These are phyloP conservation scores for Populus hybrid DNA, from an alignment of 441 rosid species.

Conservation along the genomic window DNA sequence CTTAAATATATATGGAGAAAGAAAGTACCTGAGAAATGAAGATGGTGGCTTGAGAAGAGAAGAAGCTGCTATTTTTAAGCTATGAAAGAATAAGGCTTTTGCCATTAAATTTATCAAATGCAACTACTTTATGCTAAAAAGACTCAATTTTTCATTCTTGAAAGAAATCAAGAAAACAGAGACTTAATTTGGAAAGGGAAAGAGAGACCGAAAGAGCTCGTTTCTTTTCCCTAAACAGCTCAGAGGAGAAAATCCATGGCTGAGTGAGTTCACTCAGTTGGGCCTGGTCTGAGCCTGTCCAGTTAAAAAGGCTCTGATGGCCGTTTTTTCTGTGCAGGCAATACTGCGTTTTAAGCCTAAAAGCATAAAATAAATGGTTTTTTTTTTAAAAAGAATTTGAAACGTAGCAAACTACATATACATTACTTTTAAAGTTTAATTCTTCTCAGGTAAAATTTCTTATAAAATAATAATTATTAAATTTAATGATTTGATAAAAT, in stretches of 20 bases:
- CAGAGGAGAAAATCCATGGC: neutral
- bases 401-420: too few relatives aligned
- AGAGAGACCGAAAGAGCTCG: neutral
- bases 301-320: neutral
- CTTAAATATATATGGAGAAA: neutral
- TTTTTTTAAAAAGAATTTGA: too few relatives aligned
- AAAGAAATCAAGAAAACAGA: neutral
- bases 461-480: too few relatives aligned
- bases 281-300: neutral
- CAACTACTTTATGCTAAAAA: too few relatives aligned
- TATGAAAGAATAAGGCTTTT: slow-evolving; percentile 4
- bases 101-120: slow-evolving; percentile 9
- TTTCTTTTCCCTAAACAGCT: neutral
- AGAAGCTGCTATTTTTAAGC: slow-evolving; percentile 22
- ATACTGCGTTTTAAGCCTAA: too few relatives aligned
- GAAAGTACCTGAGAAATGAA: slow-evolving; percentile 29
- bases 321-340: too few relatives aligned
- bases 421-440: neutral
- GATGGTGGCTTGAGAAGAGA: slow-evolving; percentile 19
- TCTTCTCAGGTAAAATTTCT: neutral
- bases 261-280: neutral
- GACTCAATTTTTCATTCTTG: neutral
- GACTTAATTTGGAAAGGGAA: neutral
- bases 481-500: too few relatives aligned
- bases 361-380: too few relatives aligned